Evolutionary conservation across 1,284 basidiomycete genomes (phyloP).

Genomic region (Ganoderma sinense): DNA sequence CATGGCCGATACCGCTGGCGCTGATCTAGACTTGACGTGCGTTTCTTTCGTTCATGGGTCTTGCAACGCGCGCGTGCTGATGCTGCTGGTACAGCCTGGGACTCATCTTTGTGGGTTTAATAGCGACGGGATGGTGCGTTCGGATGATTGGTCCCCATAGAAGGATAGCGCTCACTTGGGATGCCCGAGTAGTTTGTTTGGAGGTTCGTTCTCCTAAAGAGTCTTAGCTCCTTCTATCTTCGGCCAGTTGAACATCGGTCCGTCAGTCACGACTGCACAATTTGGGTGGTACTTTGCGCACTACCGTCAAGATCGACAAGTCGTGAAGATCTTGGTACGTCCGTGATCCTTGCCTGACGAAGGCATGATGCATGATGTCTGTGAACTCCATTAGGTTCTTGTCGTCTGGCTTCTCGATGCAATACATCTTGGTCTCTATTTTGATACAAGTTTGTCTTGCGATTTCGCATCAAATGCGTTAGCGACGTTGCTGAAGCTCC

Average conservation of each 20-base stretch:
- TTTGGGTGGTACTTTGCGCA: conserved; percentile 12
- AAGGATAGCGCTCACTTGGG: neutral
- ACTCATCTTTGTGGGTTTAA: conserved; percentile 11
- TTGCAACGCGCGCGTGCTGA: neutral
- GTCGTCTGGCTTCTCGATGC: conserved; percentile 14
- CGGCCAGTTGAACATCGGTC: neutral
- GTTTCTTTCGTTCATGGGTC: neutral
- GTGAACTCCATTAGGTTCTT: conserved; percentile 1
- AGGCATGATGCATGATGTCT: neutral
- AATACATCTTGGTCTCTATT: conserved; percentile 12
- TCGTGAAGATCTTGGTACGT: conserved; percentile 13
- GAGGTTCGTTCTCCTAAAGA: conserved; percentile 3
- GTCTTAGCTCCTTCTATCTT: neutral
- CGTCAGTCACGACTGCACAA: conserved; percentile 17
- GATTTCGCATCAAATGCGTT: neutral
- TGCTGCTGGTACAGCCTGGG: conserved; percentile 6
- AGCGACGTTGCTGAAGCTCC: neutral
- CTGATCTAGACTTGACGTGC: conserved; percentile 15
- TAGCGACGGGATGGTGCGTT: conserved; percentile 16
- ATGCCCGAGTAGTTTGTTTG: conserved; percentile 12
- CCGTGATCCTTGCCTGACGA: too few species aligned
- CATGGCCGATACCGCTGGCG: conserved; percentile 7
- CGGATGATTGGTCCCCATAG: too few species aligned
- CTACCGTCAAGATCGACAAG: conserved; percentile 12
- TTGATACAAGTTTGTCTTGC: conserved; percentile 6